phyloP scores from a whole-genome alignment of 1,139 yeast species.

The Geotrichum aggregatum region DNA sequence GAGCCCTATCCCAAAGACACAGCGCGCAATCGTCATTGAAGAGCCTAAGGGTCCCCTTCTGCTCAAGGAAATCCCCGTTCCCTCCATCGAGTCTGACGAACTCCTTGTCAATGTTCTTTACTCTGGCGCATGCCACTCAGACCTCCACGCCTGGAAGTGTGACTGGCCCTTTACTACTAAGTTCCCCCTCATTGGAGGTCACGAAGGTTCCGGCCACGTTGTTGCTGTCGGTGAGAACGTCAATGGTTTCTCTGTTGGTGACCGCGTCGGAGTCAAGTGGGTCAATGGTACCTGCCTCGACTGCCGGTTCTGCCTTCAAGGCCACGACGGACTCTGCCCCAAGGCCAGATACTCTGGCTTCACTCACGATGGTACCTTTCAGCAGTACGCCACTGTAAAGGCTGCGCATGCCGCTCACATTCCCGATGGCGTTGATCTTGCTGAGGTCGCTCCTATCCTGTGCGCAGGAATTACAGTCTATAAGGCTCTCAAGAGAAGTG shows the following conservation, averaged over 20 bases:
- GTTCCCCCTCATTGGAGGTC: slow-evolving; percentile 28
- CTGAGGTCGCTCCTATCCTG: slow-evolving; percentile 61
- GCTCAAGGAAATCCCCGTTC: slow-evolving; percentile 32
- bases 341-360: slow-evolving; percentile 46
- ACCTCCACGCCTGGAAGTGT: slow-evolving; percentile 30
- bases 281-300: slow-evolving; percentile 28
- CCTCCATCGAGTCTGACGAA: slow-evolving; percentile 30
- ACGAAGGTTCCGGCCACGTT: slow-evolving; percentile 32
- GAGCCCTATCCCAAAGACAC: slow-evolving; percentile 28
- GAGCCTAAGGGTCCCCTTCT: slow-evolving; percentile 23
- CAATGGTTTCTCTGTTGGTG: slow-evolving; percentile 26
- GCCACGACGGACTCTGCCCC: slow-evolving; percentile 26
- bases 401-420: slow-evolving; percentile 73
- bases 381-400: slow-evolving; percentile 71
- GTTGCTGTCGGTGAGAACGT: slow-evolving; percentile 28
- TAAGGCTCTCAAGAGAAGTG: slow-evolving; percentile 66
- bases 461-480: slow-evolving; percentile 80
- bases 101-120: slow-evolving; percentile 33
- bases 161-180: slow-evolving; percentile 20
- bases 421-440: slow-evolving; percentile 62
- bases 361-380: slow-evolving; percentile 73
- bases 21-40: slow-evolving; percentile 30
- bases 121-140: slow-evolving; percentile 43
- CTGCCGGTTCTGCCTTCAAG: slow-evolving; percentile 26
- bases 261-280: slow-evolving; percentile 29